Base-by-base conservation (phyloP, 2,329 filamentous ascomycete species). In the Sporothrix inflata region DNA sequence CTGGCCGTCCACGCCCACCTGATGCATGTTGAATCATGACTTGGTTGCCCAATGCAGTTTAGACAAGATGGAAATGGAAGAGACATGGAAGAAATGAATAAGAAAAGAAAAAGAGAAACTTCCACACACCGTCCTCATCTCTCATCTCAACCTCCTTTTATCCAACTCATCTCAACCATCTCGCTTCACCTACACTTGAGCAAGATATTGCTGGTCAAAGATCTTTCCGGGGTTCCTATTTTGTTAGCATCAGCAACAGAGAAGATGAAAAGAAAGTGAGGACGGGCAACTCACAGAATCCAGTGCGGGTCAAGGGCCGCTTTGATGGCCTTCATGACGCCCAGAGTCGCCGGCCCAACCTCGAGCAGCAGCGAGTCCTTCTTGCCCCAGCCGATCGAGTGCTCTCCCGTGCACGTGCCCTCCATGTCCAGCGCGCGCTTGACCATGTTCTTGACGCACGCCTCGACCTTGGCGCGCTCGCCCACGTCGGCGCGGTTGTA, bases 391-490 rank as follows among this genome's bases (percentile, higher is more conserved):
- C 94, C 94, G 74, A 97, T 87, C 0, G 92, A 92, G 80, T 97
- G 94, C 81, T 97, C 94, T 38, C 94, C 94, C 0, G 94, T 97
- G 80, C 93, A 96, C 6, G 94, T 97, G 1, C 94, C 94, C 73
- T 97, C 94, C 94, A 98, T 97, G 75, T 95, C 93, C 30, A 98
- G 81, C 1, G 94, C 94, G n/a, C 93, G 88, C 76, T 92, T 88
- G 24, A 97, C 93, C 94, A 98, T 97, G 76, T 94, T 91, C 79
- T 94, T 90, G 63, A 98, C 93, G 75, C 93, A 94, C 71, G 85
- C 87, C 79, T 96, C 92, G 1, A 96, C 93, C 76, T 91, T 92
- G 55, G 87, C 90, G 71, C 87, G 87, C 81, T 97, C 92, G 34
- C 85, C 88, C 3, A 88, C 86, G 71, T 94, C 85, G 30, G 85